Conservation (phyloP, 2,329 filamentous ascomycete genomes). For the Pyricularia sp. region DNA sequence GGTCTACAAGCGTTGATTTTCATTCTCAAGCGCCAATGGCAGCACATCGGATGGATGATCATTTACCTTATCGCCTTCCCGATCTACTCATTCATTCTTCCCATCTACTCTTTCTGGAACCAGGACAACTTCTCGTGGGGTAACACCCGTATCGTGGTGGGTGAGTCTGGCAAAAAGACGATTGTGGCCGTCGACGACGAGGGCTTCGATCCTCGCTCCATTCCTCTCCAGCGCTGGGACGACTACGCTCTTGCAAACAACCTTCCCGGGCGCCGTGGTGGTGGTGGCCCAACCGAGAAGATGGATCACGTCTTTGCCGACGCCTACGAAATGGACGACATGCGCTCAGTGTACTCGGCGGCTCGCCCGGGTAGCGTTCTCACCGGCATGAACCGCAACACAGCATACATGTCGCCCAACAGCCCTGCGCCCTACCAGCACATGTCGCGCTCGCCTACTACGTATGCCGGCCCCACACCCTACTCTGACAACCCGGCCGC, state of each 20-base stretch:
- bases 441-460: conserved; percentile 29
- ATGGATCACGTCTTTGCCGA: conserved; percentile 56
- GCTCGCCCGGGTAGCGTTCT: conserved; percentile 82
- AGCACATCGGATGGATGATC: conserved; percentile 98
- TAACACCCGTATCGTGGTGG: conserved; percentile 94
- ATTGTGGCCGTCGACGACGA: conserved; percentile 81
- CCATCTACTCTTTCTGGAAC: conserved; percentile 98
- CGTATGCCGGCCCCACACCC: conserved; percentile 22
- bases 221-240: conserved; percentile 94
- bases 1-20: conserved; percentile 95
- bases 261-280: conserved; percentile 81
- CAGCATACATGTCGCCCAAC: conserved; percentile 74
- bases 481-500: conserved; percentile 38
- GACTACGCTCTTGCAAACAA: conserved; percentile 84
- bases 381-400: conserved; percentile 63
- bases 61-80: conserved; percentile 96
- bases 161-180: conserved; percentile 84
- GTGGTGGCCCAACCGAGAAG: conserved; percentile 47
- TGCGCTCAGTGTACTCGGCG: conserved; percentile 92
- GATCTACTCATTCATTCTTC: conserved; percentile 83
- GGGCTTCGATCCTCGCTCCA: conserved; percentile 81
- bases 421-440: conserved; percentile 53
- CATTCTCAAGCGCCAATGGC: conserved; percentile 94
- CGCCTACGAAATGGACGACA: conserved; percentile 92
- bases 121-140: conserved; percentile 99